phyloP scores from a whole-genome alignment of 106 monocot species.

The Allium fistulosum region DNA sequence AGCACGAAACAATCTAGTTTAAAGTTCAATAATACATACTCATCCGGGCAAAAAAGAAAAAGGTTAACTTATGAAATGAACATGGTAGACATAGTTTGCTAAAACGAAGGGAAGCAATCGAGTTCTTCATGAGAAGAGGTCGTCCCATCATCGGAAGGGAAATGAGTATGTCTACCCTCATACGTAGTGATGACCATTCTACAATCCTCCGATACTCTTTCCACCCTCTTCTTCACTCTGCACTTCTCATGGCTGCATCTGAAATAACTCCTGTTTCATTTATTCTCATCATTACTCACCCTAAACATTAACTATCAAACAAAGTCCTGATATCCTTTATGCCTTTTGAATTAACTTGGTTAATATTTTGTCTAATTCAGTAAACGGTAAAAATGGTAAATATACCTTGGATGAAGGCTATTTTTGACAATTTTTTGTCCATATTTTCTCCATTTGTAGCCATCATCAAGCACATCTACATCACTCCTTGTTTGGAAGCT shows the following conservation, averaged over 20 bases:
- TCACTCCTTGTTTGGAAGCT: constrained; percentile 85
- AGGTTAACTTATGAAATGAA: no score
- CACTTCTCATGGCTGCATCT: constrained; percentile 68
- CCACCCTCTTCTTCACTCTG: constrained; percentile 73
- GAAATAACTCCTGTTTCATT: constrained; percentile 51
- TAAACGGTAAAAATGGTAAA: background rate
- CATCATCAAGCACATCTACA: constrained; percentile 73
- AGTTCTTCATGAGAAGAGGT: constrained; percentile 26
- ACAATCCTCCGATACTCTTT: constrained; percentile 66
- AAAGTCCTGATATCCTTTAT: no score
- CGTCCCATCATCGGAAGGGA: constrained; percentile 36
- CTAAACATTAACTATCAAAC: no score
- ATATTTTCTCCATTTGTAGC: constrained; percentile 84
- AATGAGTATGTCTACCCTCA: constrained; percentile 68
- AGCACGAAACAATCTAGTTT: no score
- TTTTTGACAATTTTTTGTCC: constrained; percentile 86
- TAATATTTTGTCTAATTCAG: background rate
- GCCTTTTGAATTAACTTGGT: background rate
- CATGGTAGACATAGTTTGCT: background rate
- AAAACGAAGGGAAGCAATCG: constrained; percentile 40
- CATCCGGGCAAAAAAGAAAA: no score
- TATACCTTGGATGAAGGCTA: constrained; percentile 74
- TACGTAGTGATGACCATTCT: constrained; percentile 82
- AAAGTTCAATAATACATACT: no score
- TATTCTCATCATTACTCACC: no score